Percentiles rank a stretch among this genome's conserved stretches.
phyloP scores from a whole-genome alignment of 805 yeast species.

The Starmerella bombi region DNA sequence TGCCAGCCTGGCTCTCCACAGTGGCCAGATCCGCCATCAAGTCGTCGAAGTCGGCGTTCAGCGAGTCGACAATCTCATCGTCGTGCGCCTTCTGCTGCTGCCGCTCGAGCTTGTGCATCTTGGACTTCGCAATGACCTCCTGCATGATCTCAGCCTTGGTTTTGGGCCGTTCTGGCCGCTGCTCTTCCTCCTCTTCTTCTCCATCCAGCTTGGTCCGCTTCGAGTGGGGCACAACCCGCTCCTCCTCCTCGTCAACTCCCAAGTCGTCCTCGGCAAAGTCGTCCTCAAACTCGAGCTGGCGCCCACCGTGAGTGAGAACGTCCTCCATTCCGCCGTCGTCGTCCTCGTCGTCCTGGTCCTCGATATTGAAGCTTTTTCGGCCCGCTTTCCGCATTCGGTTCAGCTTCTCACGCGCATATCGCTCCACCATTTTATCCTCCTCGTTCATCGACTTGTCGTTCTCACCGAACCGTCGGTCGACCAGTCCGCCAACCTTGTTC shows the following conservation, averaged over 20 bases:
- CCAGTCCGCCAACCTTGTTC: constrained; percentile 63
- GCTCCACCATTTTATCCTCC: constrained; percentile 89
- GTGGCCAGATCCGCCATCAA: constrained; percentile 23
- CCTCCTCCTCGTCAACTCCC: constrained; percentile 30
- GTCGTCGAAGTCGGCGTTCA: constrained; percentile 28
- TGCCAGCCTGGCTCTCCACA: constrained; percentile 4
- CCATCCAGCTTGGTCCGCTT: neutral
- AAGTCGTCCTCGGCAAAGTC: constrained; percentile 40
- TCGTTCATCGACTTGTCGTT: constrained; percentile 52
- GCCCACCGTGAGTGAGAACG: constrained; percentile 65
- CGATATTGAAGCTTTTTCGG: constrained; percentile 50
- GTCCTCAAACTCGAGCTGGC: constrained; percentile 47
- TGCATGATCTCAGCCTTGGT: constrained; percentile 33
- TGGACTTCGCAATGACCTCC: constrained; percentile 34
- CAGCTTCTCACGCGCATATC: constrained; percentile 84
- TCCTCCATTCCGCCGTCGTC: constrained; percentile 33
- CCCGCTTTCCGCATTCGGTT: constrained; percentile 17
- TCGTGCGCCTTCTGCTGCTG: constrained; percentile 31
- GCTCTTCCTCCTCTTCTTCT: constrained; percentile 21
- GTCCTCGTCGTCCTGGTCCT: constrained; percentile 44
- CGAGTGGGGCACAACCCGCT: constrained; percentile 15
- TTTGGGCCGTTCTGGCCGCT: constrained; percentile 29
- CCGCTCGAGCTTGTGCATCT: constrained; percentile 31
- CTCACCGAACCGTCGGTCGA: constrained; percentile 90
- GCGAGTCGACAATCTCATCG: constrained; percentile 26